These are phyloP conservation scores for Jasminum sambac DNA, from an alignment of 257 asterid species.

Conservation along the genomic window DNA sequence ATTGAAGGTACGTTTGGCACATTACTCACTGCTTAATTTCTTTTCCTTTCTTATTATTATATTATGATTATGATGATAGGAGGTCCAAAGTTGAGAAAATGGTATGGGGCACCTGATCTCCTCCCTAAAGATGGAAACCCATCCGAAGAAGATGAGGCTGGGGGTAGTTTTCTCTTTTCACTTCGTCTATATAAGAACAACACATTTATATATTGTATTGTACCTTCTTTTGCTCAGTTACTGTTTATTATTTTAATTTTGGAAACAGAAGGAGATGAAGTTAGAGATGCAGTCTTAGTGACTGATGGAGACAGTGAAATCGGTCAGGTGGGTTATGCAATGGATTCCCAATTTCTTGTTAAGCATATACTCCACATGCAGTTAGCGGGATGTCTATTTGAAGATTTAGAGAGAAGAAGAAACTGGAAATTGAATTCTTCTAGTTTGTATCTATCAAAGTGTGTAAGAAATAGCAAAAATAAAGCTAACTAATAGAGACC, in stretches of 20 bases:
- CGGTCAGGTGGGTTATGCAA: constrained; percentile 68
- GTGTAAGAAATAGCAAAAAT: no score
- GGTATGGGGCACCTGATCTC: constrained; percentile 96
- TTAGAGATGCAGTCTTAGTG: constrained; percentile 82
- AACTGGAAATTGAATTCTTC: no score
- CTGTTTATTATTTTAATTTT: constrained; percentile 11
- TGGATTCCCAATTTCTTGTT: background rate
- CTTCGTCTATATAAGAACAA: background rate
- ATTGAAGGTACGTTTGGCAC: constrained; percentile 65
- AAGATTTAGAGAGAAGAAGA: no score
- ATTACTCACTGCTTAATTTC: background rate
- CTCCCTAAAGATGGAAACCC: constrained; percentile 54
- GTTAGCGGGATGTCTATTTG: no score
- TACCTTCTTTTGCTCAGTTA: background rate
- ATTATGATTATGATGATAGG: constrained; percentile 39
- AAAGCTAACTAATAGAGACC: no score
- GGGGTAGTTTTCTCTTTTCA: constrained; percentile 43
- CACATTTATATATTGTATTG: background rate
- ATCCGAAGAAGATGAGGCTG: constrained; percentile 45
- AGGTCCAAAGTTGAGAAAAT: constrained; percentile 97
- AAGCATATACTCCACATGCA: background rate
- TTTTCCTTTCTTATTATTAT: background rate
- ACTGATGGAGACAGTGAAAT: constrained; percentile 94
- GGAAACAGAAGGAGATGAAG: constrained; percentile 63
- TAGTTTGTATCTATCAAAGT: no score